These are phyloP conservation scores for Myriosclerotinia duriaeana DNA, from an alignment of 2,329 filamentous ascomycete genomes.

Conservation along the genomic window DNA sequence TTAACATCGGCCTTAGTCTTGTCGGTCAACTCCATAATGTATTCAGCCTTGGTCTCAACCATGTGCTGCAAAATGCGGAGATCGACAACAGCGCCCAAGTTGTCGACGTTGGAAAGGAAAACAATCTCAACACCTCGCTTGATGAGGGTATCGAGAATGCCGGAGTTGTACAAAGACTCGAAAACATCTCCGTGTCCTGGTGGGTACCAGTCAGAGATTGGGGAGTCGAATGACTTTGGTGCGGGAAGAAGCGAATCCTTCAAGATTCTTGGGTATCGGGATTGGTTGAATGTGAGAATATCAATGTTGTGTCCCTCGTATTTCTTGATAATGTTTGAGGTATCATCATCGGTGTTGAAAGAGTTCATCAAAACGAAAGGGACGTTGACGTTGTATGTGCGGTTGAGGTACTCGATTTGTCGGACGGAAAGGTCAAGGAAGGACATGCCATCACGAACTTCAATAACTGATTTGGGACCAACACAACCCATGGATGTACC, in stretches of 20 bases:
- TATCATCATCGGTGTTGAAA: conserved; percentile 99
- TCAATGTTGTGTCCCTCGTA: conserved; percentile 99
- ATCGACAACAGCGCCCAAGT: conserved; percentile 95
- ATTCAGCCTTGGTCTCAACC: conserved; percentile 94
- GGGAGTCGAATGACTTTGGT: conserved; percentile 82
- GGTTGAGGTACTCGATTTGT: conserved; percentile 99
- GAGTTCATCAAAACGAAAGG: conserved; percentile 99
- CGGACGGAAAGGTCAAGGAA: conserved; percentile 98
- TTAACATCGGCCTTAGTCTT: conserved; percentile 99
- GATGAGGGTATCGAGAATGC: conserved; percentile 93
- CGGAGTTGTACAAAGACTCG: conserved; percentile 99
- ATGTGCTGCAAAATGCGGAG: conserved; percentile 99
- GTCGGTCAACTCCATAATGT: conserved; percentile 99
- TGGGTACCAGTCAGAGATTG: conserved; percentile 97
- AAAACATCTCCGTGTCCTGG: conserved; percentile 99
- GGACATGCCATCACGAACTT: conserved; percentile 99
- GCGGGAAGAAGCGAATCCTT: conserved; percentile 98
- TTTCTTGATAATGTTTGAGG: conserved; percentile 99
- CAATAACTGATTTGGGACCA: conserved; percentile 98
- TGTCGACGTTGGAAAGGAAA: conserved; percentile 99
- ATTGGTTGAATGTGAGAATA: conserved; percentile 99
- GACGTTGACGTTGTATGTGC: conserved; percentile 94
- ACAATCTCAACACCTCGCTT: conserved; percentile 95
- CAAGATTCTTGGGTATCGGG: conserved; percentile 93
- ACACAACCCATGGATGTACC: conserved; percentile 99